Base-by-base conservation (phyloP, 75 land plant genomes). In the Ceratopteris richardii region DNA sequence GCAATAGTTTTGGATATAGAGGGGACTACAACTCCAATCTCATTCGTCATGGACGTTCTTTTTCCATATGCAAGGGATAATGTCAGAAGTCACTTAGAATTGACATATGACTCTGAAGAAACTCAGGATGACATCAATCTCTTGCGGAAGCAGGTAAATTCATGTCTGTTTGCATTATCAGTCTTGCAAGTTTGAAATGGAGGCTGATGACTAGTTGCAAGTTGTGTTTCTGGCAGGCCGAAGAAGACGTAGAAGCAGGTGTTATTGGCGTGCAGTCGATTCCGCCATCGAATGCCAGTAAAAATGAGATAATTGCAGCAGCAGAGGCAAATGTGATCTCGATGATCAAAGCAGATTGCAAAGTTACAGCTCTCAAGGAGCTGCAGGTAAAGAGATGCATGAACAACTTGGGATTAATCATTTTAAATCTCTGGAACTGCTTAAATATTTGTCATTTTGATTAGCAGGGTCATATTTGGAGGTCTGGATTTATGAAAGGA, bases 1-100 rank as follows among this genome's bases (percentile, higher is more conserved):
- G 89, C 77, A 54, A 74, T 95, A 68, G 75, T 95, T 31, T 85
- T 95, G 56, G 97, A 90, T 76, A 90, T 95, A 70, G 99, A 95
- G 73, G 99, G 99, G 20, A 95, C 99, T 20, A 95, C 97, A n/a
- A 95, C 97, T 30, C 99, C 99, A 7, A 95, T 95, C 51, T 82
- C 99, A 26, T 95, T 95, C 76, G 99, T 95, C 28, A 66, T 84
- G 11, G 97, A 90, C 44, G 76, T 90, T 52, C 85, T 95, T 63
- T 95, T 90, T 60, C 99, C 99, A 17, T 95, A 86, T 74, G 99
- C 99, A 20, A 86, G 76, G 33, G 68, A 82, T 24, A 83, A 86
- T 76, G 97, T 82, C 37, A 58, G 72, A 31, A 86, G 58, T 40
- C 90, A 86, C 71, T 67, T 95, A 52, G 56, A 46, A n/a, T 70